Evolutionary conservation across 1,139 yeast species (phyloP).

Genomic region (Geotrichum australiense): DNA sequence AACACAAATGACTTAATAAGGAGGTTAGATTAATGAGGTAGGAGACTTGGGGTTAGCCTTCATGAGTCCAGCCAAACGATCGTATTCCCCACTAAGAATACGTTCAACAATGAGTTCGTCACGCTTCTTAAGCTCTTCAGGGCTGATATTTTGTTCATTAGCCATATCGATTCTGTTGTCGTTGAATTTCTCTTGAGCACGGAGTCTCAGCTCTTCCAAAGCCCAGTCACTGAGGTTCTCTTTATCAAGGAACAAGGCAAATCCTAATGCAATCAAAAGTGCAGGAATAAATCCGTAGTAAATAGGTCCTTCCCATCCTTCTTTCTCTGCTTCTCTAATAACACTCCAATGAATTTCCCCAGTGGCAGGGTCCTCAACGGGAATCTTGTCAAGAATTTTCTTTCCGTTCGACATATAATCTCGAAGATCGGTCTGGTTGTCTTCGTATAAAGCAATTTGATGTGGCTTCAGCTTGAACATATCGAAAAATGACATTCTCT

Average conservation of each 20-base stretch:
- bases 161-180: slow-evolving; percentile 48
- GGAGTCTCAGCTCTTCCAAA: slow-evolving; percentile 69
- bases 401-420: slow-evolving; percentile 51
- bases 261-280: slow-evolving; percentile 39
- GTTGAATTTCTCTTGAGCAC: slow-evolving; percentile 65
- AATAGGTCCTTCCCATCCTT: slow-evolving; percentile 77
- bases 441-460: slow-evolving; percentile 52
- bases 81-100: slow-evolving; percentile 79
- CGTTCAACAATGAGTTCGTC: slow-evolving; percentile 78
- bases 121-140: slow-evolving; percentile 57
- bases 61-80: slow-evolving; percentile 65
- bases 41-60: slow-evolving; percentile 39
- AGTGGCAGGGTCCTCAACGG: slow-evolving; percentile 69
- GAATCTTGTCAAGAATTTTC: slow-evolving; percentile 76
- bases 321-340: slow-evolving; percentile 68
- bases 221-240: slow-evolving; percentile 62
- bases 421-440: slow-evolving; percentile 57
- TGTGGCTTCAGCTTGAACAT: slow-evolving; percentile 50
- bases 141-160: slow-evolving; percentile 49
- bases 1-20: not conserved
- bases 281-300: slow-evolving; percentile 72
- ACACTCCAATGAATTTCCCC: slow-evolving; percentile 79
- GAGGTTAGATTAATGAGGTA: slow-evolving; percentile 29
- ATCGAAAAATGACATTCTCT: slow-evolving; percentile 58
- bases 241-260: slow-evolving; percentile 44